Base-by-base conservation (phyloP, 2,329 filamentous ascomycete species). In the Diplodia corticola region DNA sequence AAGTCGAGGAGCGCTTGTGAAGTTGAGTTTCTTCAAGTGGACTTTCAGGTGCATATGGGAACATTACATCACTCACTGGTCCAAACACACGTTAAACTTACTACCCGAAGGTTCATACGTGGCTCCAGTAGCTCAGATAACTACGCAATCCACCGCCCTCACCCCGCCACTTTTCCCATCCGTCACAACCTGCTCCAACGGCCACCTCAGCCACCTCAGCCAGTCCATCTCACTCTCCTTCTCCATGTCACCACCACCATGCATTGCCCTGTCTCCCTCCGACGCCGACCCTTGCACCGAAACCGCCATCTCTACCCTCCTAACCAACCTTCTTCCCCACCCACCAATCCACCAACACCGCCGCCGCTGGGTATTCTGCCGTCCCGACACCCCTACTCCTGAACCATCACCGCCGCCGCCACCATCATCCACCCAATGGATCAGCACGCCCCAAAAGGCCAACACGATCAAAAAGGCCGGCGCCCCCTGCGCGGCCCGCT, bases 131-230 rank as follows among this genome's bases (percentile, higher is more conserved):
- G 7, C 17, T 44, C 40, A 33, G 24, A 61, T 61, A n/a, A 61
- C 57, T 17, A 49, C 57, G 28, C 57, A 61, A n/a, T 61, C 57
- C 6, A 61, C 57, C 9, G 57, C 51, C 24, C 24, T 22, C 9
- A 20, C 26, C 13, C 9, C 13, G 6, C 20, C n/a, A 10, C 26
- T 35, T 24, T 28, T 10, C 5, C 63, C 37, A 35, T 28, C 64
- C 1, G 40, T 44, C 40, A n/a, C 64, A 20, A 68, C 20, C 57
- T 68, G 64, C 50, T 66, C 63, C 28, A 63, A 6, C 26, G 64
- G 67, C 67, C 64, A 66, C 28, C 65, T 48, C 33, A 68, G 33
- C 67, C 67, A 68, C 37, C 55, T 46, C n/a, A 26, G 40, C 35
- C 35, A 53, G 53, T 66, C 51, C 17, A 49, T 55, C 13, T 26